These are phyloP conservation scores for Ramularia endophylla DNA, from an alignment of 2,329 filamentous ascomycete species.

Conservation along the genomic window DNA sequence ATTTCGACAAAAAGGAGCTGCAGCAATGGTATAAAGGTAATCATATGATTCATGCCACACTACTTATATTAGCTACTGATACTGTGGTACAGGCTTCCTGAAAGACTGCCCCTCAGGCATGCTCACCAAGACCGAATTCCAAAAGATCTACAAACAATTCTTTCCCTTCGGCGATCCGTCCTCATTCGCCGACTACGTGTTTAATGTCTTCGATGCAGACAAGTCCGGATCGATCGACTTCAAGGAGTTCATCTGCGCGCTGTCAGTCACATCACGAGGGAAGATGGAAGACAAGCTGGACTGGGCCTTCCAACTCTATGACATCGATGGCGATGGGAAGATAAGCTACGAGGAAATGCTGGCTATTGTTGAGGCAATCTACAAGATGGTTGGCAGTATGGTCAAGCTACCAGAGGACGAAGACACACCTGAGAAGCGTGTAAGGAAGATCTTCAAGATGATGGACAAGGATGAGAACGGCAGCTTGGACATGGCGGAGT, in stretches of 20 bases:
- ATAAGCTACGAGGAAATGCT: conserved; percentile 99
- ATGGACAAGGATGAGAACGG: conserved; percentile 99
- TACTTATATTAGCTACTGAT: conserved; percentile 14
- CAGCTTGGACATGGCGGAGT: conserved; percentile 92
- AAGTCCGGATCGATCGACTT: conserved; percentile 98
- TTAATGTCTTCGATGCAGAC: conserved; percentile 98
- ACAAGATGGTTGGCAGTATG: conserved; percentile 99
- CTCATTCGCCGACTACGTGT: conserved; percentile 97
- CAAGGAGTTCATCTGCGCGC: conserved; percentile 98
- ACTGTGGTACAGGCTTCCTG: conserved; percentile 66
- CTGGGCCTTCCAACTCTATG: conserved; percentile 99
- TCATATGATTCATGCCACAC: conserved; percentile 7
- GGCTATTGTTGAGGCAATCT: conserved; percentile 97
- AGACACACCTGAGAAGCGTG: conserved; percentile 97
- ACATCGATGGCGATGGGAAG: conserved; percentile 98
- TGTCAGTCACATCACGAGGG: conserved; percentile 93
- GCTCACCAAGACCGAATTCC: conserved; percentile 97
- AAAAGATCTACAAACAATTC: conserved; percentile 99
- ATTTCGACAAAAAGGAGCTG: conserved; percentile 99
- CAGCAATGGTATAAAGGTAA: conserved; percentile 99
- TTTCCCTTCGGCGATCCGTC: conserved; percentile 98
- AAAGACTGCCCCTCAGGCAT: conserved; percentile 98
- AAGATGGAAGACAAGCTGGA: conserved; percentile 99
- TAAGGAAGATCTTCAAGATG: conserved; percentile 98
- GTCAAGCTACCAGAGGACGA: conserved; percentile 98